Evolutionary conservation across 768 basidiomycete species (phyloP), one percentile per base, ranked within the genome.

Genomic region (Terana coerulea): DNA sequence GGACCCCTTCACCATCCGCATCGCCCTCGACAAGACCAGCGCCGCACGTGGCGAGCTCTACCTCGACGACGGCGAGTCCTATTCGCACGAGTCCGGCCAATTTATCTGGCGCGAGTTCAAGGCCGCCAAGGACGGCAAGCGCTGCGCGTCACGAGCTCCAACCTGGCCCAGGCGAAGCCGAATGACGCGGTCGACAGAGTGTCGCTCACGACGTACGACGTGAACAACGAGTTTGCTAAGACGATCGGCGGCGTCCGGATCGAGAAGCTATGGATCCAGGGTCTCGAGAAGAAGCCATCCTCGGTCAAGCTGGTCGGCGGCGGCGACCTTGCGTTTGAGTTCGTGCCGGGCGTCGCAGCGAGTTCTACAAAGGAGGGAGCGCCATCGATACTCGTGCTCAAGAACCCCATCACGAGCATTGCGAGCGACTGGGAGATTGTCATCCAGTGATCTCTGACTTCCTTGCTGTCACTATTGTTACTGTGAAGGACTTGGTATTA

Each of bases 1-100:
- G 47, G 97, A 99, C 64, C 97, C 95, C 0, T 91, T 95, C 75
- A 98, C 94, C 0, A 78, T 98, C 33, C 84, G 87, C 49, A 78
- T 95, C 21, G 91, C 93, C 0, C 73, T 95, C 17, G 79, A 78
- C 69, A 79, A 81, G 41, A 62, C 72, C 1, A 68, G 70, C 24
- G 62, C 57, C 26, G 95, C 95, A 0, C 65, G 63, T 1, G 97
- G 97, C 31, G 90, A 95, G 62, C 75, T 99, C 31, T 99, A 98
- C 69, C 79, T 95, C 50, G 97, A 99, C 65, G 97, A 98, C 59
- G 97, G 97, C 12, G 87, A 86, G 46, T 80, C 86, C 0, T 98
- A 83, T 67, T 71, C 76, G 4, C 84, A 94, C 68, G 71, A 79
- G 52, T 64, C 77, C 5, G 97, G 97, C 26, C 75, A 92, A 52